phyloP scores from a whole-genome alignment of 768 basidiomycete species.

The Antrodiella citrinella region DNA sequence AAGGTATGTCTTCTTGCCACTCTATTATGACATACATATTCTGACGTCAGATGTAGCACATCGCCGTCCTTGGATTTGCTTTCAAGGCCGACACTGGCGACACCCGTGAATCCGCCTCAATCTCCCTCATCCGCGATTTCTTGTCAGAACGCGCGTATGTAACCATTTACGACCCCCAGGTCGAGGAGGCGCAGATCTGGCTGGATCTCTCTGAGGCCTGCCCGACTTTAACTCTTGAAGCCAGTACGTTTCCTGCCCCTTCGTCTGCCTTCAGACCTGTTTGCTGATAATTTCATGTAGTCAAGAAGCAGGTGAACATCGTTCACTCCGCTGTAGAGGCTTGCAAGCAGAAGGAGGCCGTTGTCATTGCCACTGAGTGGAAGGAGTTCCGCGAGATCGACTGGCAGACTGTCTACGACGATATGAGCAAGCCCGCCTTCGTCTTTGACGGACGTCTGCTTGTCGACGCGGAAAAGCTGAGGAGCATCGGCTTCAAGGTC shows the following conservation, averaged over 20 bases:
- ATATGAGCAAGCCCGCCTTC: constrained; percentile 98
- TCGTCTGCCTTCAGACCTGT: background rate
- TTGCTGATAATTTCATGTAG: constrained; percentile 27
- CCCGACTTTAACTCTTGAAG: constrained; percentile 53
- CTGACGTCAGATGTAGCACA: constrained; percentile 41
- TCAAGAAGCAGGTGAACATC: constrained; percentile 86
- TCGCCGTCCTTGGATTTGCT: constrained; percentile 95
- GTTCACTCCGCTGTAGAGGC: constrained; percentile 74
- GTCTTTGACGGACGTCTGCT: constrained; percentile 91
- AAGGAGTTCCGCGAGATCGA: constrained; percentile 91
- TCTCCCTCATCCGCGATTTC: constrained; percentile 93
- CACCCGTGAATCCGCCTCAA: constrained; percentile 94
- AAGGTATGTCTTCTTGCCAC: constrained; percentile 46
- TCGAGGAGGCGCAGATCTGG: constrained; percentile 85
- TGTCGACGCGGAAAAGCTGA: constrained; percentile 72
- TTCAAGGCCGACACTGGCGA: constrained; percentile 99
- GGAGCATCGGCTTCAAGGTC: constrained; percentile 86
- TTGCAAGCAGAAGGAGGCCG: constrained; percentile 81
- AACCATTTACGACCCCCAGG: constrained; percentile 89
- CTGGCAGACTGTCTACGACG: constrained; percentile 77
- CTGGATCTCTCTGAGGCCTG: constrained; percentile 60
- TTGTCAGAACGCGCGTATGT: constrained; percentile 79
- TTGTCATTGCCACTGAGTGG: constrained; percentile 97
- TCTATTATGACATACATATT: background rate
- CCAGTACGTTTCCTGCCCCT: constrained; percentile 40